phyloP scores from a whole-genome alignment of 768 basidiomycete species.

The Lenzites betulinus region DNA sequence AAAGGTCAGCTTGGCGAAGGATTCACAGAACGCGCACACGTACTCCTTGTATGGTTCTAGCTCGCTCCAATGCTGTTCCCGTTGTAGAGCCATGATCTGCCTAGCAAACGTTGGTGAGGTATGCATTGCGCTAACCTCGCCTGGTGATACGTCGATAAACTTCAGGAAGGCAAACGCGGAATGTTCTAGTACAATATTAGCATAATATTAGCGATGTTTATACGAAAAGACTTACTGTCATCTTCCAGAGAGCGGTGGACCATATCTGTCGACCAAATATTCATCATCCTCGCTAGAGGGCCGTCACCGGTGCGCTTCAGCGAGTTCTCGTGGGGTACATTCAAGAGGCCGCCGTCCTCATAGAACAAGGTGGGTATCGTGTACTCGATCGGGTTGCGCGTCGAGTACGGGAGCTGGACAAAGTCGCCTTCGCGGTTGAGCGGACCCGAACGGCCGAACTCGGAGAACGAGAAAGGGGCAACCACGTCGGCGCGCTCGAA shows the following conservation, averaged over 20 bases:
- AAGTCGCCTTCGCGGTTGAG: constrained; percentile 89
- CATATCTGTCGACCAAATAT: constrained; percentile 89
- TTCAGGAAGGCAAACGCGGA: constrained; percentile 82
- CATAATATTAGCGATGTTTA: background rate
- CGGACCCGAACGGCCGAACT: constrained; percentile 78
- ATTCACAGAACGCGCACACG: constrained; percentile 16
- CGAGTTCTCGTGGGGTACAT: constrained; percentile 61
- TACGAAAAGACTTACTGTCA: constrained; percentile 50
- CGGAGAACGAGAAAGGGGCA: constrained; percentile 88
- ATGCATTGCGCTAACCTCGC: constrained; percentile 66
- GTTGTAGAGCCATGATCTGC: constrained; percentile 49
- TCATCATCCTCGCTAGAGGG: constrained; percentile 68
- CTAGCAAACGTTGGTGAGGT: constrained; percentile 60
- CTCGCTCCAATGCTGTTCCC: constrained; percentile 44
- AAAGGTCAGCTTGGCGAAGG: background rate
- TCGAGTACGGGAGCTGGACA: constrained; percentile 80
- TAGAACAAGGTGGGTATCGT: constrained; percentile 75
- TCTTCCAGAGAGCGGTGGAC: constrained; percentile 69
- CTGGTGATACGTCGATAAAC: constrained; percentile 60
- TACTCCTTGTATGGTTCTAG: constrained; percentile 49
- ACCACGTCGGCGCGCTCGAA: constrained; percentile 97
- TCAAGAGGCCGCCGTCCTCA: constrained; percentile 71
- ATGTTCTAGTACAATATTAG: constrained; percentile 27
- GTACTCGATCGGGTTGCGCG: constrained; percentile 84
- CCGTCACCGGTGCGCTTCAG: constrained; percentile 48